A percentile compares a stretch with the other conserved stretches of the same genome.
phyloP scores from a whole-genome alignment of 441 rosid species.

The Adansonia grandidieri region DNA sequence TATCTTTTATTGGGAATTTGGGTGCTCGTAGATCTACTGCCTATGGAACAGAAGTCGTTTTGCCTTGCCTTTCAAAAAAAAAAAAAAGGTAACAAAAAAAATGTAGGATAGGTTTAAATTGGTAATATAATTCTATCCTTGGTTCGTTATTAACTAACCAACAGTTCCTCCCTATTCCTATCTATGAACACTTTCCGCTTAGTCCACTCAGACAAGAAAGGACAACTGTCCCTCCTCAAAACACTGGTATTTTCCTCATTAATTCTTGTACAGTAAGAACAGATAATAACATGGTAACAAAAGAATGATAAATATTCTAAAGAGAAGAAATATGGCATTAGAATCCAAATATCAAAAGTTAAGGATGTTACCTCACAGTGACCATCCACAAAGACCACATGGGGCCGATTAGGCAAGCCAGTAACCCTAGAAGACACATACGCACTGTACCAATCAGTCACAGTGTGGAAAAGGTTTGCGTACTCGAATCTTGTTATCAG shows the following conservation, averaged over 20 bases:
- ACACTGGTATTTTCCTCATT: not conserved
- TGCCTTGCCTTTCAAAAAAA: no score
- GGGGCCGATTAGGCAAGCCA: conserved; percentile 83
- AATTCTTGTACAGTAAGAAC: not conserved
- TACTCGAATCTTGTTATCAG: conserved; percentile 80
- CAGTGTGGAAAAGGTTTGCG: conserved; percentile 89
- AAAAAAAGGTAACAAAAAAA: not conserved
- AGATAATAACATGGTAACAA: not conserved
- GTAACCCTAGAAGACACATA: conserved; percentile 88
- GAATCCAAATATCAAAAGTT: not conserved
- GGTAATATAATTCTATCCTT: not conserved
- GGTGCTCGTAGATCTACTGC: not conserved
- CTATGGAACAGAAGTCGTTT: no score
- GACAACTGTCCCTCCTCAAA: not conserved
- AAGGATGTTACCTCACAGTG: conserved; percentile 62
- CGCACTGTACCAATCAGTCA: conserved; percentile 95
- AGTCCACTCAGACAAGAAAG: not conserved
- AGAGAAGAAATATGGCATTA: not conserved
- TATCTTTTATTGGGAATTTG: not conserved
- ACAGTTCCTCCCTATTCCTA: conserved; percentile 7
- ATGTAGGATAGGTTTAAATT: not conserved
- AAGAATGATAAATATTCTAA: not conserved
- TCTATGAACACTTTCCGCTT: not conserved
- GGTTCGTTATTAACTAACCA: not conserved
- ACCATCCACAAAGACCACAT: conserved; percentile 85